A percentile compares a stretch with the other conserved stretches of the same genome.
phyloP scores from a whole-genome alignment of 352 stramenopile genomes.

The Plasmopara muralis region DNA sequence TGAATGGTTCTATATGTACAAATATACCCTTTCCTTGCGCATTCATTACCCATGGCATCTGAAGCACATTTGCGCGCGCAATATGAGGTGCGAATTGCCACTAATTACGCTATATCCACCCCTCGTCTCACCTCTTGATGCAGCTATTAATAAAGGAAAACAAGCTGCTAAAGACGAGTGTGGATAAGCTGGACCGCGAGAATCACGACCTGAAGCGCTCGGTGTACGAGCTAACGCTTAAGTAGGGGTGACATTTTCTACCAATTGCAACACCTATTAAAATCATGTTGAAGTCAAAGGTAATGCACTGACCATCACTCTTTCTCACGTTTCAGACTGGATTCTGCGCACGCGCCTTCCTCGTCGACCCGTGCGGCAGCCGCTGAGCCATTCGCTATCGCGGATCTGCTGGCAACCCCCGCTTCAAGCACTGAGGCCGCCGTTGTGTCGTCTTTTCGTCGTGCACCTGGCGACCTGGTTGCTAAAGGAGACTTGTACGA shows the following conservation, averaged over 20 bases:
- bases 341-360: slow-evolving; percentile 43
- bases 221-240: slow-evolving; percentile 87
- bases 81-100: slow-evolving; percentile 53
- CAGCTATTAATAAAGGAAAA: slow-evolving; percentile 80
- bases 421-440: slow-evolving; percentile 26
- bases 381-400: slow-evolving; percentile 63
- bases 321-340: slow-evolving; percentile 34
- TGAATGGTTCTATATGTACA: too few relatives aligned
- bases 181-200: slow-evolving; percentile 82
- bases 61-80: slow-evolving; percentile 75
- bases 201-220: slow-evolving; percentile 88
- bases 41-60: slow-evolving; percentile 40
- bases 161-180: slow-evolving; percentile 71
- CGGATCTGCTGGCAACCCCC: slow-evolving; percentile 50
- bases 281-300: slow-evolving; percentile 14
- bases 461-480: slow-evolving; percentile 27
- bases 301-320: slow-evolving; percentile 22
- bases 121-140: neutral
- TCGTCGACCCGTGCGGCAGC: slow-evolving; percentile 20
- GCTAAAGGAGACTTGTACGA: slow-evolving; percentile 52
- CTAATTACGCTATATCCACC: neutral
- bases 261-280: neutral
- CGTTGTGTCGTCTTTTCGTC: slow-evolving; percentile 29
- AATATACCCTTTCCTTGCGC: too few relatives aligned
- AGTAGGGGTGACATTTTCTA: slow-evolving; percentile 31